Evolutionary conservation across 2,329 filamentous ascomycete species (phyloP).

Genomic region (Passalora sequoiae): DNA sequence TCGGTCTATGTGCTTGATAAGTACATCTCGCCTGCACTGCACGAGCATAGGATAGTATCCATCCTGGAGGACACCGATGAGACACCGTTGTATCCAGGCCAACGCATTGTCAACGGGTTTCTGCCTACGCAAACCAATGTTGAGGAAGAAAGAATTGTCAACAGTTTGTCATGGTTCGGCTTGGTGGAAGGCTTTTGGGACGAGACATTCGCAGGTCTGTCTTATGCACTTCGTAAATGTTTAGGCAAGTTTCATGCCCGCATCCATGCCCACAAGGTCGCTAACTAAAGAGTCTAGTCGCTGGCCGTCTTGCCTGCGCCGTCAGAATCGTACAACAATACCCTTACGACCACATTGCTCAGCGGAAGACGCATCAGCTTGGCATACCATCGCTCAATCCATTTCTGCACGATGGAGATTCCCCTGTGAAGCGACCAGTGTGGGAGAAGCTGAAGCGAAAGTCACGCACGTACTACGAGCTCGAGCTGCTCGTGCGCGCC

Average conservation of each 20-base stretch:
- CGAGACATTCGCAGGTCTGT: slow-evolving; percentile 63
- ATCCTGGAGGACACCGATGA: slow-evolving; percentile 51
- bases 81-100: slow-evolving; percentile 47
- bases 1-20: slow-evolving; percentile 35
- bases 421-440: slow-evolving; percentile 10
- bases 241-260: slow-evolving; percentile 75
- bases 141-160: slow-evolving; percentile 69
- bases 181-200: slow-evolving; percentile 68
- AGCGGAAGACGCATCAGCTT: slow-evolving; percentile 38
- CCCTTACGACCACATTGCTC: slow-evolving; percentile 43
- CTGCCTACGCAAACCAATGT: slow-evolving; percentile 54
- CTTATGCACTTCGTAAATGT: slow-evolving; percentile 74
- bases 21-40: slow-evolving; percentile 13
- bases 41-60: slow-evolving; percentile 25
- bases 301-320: slow-evolving; percentile 52
- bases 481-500: slow-evolving; percentile 41
- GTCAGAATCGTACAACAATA: slow-evolving; percentile 50
- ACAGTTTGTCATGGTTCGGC: slow-evolving; percentile 76
- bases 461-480: slow-evolving; percentile 38
- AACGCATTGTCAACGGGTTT: slow-evolving; percentile 65
- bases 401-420: slow-evolving; percentile 23
- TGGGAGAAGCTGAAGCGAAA: slow-evolving; percentile 26
- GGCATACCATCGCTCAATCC: slow-evolving; percentile 40
- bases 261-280: too few relatives aligned
- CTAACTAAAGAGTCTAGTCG: too few relatives aligned